Conservation (phyloP, 352 stramenopile genomes). For the Phytophthora brassicae region DNA sequence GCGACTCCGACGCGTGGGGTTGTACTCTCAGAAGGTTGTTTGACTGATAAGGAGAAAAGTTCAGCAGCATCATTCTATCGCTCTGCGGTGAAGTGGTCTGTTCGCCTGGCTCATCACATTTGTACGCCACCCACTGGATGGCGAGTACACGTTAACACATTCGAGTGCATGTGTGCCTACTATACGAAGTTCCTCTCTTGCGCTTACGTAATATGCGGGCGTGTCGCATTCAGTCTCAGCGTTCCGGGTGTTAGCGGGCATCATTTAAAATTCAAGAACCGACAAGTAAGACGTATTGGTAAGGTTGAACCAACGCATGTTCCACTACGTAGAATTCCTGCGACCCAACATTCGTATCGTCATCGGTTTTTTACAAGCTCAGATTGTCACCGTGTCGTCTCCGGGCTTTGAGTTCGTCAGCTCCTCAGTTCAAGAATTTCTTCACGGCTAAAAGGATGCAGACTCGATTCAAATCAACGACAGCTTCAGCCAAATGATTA, state of each 20-base stretch:
- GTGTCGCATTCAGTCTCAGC: background rate
- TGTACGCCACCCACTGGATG: background rate
- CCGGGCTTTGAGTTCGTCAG: background rate
- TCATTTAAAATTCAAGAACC: background rate
- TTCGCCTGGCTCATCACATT: background rate
- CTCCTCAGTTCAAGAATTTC: background rate
- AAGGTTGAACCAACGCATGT: background rate
- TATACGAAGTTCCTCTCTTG: background rate
- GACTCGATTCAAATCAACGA: background rate
- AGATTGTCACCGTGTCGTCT: background rate
- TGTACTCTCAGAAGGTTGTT: background rate
- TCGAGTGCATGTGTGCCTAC: background rate
- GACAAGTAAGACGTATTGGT: background rate
- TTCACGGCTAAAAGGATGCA: background rate
- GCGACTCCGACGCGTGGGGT: background rate
- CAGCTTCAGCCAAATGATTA: background rate
- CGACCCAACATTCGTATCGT: background rate
- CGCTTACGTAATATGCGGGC: slow-evolving; percentile 1
- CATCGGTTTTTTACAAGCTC: background rate
- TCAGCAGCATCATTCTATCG: background rate
- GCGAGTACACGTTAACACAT: background rate
- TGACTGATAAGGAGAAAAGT: background rate
- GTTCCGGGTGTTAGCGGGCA: background rate
- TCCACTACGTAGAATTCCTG: background rate
- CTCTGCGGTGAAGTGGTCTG: slow-evolving; percentile 4